These are phyloP conservation scores for Phytopythium oedochilum DNA, from an alignment of 352 stramenopile species.

Conservation along the genomic window DNA sequence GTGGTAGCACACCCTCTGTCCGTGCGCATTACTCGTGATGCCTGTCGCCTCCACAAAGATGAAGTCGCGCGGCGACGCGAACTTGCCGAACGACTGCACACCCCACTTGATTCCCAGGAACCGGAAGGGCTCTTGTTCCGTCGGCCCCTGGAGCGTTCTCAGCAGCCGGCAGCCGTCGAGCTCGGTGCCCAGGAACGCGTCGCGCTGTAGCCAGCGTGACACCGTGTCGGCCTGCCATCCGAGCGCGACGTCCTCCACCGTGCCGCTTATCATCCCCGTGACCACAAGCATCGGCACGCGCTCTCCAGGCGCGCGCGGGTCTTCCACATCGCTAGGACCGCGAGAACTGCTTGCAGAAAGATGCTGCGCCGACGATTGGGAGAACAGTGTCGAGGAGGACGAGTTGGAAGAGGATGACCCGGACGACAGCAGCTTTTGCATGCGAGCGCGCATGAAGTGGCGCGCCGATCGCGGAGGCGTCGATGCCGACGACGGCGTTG, in stretches of 20 bases:
- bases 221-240: slow-evolving; percentile 37
- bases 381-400: neutral
- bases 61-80: slow-evolving; percentile 36
- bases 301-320: slow-evolving; percentile 1
- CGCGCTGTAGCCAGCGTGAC: slow-evolving; percentile 29
- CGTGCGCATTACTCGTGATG: slow-evolving; percentile 23
- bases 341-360: neutral
- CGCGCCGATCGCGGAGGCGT: neutral
- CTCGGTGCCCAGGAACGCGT: slow-evolving; percentile 32
- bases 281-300: slow-evolving; percentile 29
- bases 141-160: slow-evolving; percentile 23
- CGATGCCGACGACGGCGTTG: neutral
- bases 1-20: slow-evolving; percentile 25
- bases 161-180: slow-evolving; percentile 33
- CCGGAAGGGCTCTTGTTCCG: slow-evolving; percentile 29
- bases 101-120: slow-evolving; percentile 49
- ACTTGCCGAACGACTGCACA: slow-evolving; percentile 26
- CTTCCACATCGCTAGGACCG: neutral
- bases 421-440: slow-evolving; percentile 3
- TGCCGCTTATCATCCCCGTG: slow-evolving; percentile 29
- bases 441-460: neutral
- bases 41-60: slow-evolving; percentile 45
- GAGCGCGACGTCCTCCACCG: slow-evolving; percentile 36
- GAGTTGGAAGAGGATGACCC: neutral
- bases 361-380: neutral